Conservation (phyloP, 2,329 filamentous ascomycete species). For the Domatiomyces globalis region DNA sequence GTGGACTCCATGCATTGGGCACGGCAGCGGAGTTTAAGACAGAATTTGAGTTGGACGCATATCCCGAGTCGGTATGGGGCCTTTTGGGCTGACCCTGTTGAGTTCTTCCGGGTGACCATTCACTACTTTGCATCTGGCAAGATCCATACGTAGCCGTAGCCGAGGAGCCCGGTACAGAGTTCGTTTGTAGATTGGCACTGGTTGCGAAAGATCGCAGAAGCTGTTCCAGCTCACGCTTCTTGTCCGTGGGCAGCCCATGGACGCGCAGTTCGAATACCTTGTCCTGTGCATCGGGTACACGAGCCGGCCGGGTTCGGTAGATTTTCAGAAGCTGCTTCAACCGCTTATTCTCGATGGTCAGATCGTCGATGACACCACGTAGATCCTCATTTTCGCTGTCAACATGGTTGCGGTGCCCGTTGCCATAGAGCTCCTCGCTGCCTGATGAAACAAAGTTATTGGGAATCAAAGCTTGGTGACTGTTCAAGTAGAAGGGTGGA, state of each 20-base stretch:
- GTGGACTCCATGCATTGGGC: constrained; percentile 1
- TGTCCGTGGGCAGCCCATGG: constrained; percentile 55
- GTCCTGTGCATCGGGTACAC: constrained; percentile 52
- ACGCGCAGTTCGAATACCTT: constrained; percentile 73
- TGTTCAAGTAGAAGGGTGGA: constrained; percentile 24
- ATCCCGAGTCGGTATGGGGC: constrained; percentile 19
- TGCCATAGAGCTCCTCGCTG: constrained; percentile 15
- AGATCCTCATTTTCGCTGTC: constrained; percentile 59
- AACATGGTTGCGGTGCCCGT: constrained; percentile 18
- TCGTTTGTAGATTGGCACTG: constrained; percentile 14
- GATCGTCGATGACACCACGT: constrained; percentile 70
- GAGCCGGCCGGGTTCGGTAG: constrained; percentile 23
- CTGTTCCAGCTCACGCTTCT: constrained; percentile 63
- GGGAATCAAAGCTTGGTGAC: constrained; percentile 12
- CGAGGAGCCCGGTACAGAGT: constrained; percentile 7
- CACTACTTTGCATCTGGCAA: not conserved
- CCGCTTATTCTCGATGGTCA: constrained; percentile 71
- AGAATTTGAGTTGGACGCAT: constrained; percentile 28
- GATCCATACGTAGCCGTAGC: constrained; percentile 2
- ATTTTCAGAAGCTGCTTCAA: constrained; percentile 58
- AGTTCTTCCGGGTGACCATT: constrained; percentile 3
- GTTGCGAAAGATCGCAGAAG: constrained; percentile 50
- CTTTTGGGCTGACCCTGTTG: not conserved
- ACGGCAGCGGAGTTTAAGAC: constrained; percentile 4
- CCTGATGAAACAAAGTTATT: constrained; percentile 9